Conservation (phyloP, 148 eudicot species). For the Rhododendron molle region DNA sequence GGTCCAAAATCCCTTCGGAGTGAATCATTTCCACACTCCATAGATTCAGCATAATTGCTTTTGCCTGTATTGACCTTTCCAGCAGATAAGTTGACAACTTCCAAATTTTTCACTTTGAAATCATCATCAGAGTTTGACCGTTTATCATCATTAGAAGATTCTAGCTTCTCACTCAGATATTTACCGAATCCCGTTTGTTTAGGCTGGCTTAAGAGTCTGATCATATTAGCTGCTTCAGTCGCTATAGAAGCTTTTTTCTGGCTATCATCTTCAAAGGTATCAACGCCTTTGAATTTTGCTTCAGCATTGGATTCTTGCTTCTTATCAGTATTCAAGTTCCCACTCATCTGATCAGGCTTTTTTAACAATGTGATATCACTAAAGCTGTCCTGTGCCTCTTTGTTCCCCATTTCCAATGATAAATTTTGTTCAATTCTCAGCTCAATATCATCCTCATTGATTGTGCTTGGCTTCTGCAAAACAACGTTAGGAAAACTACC, state of each 20-base stretch:
- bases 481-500: too few relatives aligned
- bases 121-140: slow-evolving; percentile 16
- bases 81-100: slow-evolving; percentile 16
- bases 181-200: slow-evolving; percentile 20
- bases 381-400: slow-evolving; percentile 55
- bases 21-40: slow-evolving; percentile 16
- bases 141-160: slow-evolving; percentile 10
- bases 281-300: slow-evolving; percentile 6
- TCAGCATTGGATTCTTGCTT: slow-evolving; percentile 23
- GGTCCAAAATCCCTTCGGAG: slow-evolving; percentile 19
- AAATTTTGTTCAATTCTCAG: not conserved
- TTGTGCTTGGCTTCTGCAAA: too few relatives aligned
- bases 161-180: slow-evolving; percentile 15
- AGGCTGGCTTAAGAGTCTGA: slow-evolving; percentile 44
- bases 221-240: slow-evolving; percentile 21
- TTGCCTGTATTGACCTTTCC: slow-evolving; percentile 14
- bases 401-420: slow-evolving; percentile 19
- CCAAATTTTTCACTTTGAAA: slow-evolving; percentile 19
- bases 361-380: slow-evolving; percentile 73
- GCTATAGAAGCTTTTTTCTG: slow-evolving; percentile 11
- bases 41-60: slow-evolving; percentile 22
- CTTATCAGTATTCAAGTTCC: slow-evolving; percentile 20
- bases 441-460: not conserved
- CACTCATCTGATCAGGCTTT: slow-evolving; percentile 52
- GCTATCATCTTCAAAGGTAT: slow-evolving; percentile 17